phyloP scores from a whole-genome alignment of 805 yeast genomes.

The Candida sithepensis region DNA sequence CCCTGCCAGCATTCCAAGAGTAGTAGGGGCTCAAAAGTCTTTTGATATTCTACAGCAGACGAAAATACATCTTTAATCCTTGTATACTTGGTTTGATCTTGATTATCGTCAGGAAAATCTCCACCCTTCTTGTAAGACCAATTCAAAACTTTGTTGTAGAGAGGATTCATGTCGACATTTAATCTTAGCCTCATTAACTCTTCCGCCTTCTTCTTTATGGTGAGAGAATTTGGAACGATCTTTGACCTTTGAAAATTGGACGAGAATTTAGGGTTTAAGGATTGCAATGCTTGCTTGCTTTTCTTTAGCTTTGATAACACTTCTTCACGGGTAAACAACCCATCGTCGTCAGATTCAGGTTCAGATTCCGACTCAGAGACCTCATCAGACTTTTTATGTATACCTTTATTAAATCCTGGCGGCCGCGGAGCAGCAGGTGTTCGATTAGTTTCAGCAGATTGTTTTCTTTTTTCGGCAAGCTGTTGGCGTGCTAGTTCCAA shows the following conservation, averaged over 20 bases:
- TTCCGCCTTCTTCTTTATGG: slow-evolving; percentile 54
- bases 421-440: slow-evolving; percentile 51
- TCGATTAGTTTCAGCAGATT: slow-evolving; percentile 15
- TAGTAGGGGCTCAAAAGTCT: slow-evolving; percentile 72
- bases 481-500: slow-evolving; percentile 26
- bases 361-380: slow-evolving; percentile 23
- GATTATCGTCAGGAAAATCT: slow-evolving; percentile 54
- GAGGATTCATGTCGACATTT: slow-evolving; percentile 71
- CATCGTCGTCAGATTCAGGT: slow-evolving; percentile 39
- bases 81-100: slow-evolving; percentile 30
- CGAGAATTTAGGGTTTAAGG: slow-evolving; percentile 22
- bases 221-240: slow-evolving; percentile 31
- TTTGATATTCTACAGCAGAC: slow-evolving; percentile 61
- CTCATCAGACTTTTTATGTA: slow-evolving; percentile 12
- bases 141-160: slow-evolving; percentile 61
- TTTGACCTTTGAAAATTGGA: slow-evolving; percentile 6
- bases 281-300: slow-evolving; percentile 24
- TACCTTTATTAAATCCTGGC: slow-evolving; percentile 44
- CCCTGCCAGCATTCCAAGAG: slow-evolving; percentile 94
- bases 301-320: slow-evolving; percentile 27
- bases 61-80: slow-evolving; percentile 54
- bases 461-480: slow-evolving; percentile 23
- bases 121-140: slow-evolving; percentile 69
- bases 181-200: slow-evolving; percentile 76
- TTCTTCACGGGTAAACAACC: slow-evolving; percentile 39